phyloP scores from a whole-genome alignment of 2,329 filamentous ascomycete genomes.

The Exophiala oligosperma region DNA sequence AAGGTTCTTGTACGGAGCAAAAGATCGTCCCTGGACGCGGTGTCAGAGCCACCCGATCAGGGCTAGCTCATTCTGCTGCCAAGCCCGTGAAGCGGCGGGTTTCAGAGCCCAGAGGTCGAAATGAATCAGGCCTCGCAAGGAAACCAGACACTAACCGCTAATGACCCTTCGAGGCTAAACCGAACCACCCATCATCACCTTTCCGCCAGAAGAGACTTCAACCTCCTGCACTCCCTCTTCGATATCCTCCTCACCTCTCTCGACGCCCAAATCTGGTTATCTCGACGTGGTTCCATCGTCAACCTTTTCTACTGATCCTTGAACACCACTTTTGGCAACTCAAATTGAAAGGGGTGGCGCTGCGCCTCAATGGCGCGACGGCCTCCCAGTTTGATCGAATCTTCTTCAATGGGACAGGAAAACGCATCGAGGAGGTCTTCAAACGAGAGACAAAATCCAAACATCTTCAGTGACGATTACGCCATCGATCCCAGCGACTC shows the following conservation, averaged over 20 bases:
- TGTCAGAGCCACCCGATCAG: too few relatives aligned
- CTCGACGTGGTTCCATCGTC: background rate
- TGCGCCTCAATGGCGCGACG: conserved; percentile 27
- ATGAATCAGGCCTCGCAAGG: too few relatives aligned
- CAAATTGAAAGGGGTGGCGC: conserved; percentile 21
- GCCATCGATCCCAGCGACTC: conserved; percentile 38
- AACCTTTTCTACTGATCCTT: background rate
- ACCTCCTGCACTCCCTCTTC: background rate
- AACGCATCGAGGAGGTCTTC: conserved; percentile 19
- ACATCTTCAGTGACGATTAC: conserved; percentile 52
- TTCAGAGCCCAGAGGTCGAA: background rate
- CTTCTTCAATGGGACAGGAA: conserved; percentile 12
- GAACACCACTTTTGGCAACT: background rate
- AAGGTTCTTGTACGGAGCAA: too few relatives aligned
- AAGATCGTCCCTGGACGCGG: too few relatives aligned
- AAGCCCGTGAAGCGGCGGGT: background rate
- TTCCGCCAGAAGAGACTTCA: conserved; percentile 13
- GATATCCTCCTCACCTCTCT: background rate
- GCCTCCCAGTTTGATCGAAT: conserved; percentile 15
- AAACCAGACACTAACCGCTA: too few relatives aligned
- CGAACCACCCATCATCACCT: conserved; percentile 7
- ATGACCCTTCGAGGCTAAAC: background rate
- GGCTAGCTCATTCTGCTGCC: too few relatives aligned
- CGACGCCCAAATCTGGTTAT: too few relatives aligned
- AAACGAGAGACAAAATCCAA: conserved; percentile 35